Conservation (phyloP, 371 early-diverging fungal species). For the Saksenaea vasiformis region DNA sequence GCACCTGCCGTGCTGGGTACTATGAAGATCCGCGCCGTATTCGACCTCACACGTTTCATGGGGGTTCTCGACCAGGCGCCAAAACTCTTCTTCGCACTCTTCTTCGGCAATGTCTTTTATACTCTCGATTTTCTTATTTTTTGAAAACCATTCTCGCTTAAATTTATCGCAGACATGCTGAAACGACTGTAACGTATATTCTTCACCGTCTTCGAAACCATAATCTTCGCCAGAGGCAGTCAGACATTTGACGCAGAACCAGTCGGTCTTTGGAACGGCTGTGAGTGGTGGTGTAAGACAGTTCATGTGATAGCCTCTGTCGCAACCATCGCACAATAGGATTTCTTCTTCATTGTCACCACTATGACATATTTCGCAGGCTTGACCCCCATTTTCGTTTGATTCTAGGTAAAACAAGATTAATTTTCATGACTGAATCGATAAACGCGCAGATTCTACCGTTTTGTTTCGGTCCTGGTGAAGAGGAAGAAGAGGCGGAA, state of each 20-base stretch:
- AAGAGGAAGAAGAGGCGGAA: constrained; percentile 4
- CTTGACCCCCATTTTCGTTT: constrained; percentile 30
- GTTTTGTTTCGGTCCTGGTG: constrained; percentile 16
- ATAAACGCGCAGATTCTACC: constrained; percentile 7
- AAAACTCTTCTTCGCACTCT: constrained; percentile 91
- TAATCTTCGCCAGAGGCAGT: constrained; percentile 81
- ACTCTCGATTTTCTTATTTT: constrained; percentile 22
- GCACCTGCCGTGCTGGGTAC: constrained; percentile 88
- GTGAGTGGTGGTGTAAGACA: constrained; percentile 78
- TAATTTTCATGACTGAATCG: neutral
- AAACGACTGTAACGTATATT: constrained; percentile 79
- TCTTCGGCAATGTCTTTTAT: constrained; percentile 67
- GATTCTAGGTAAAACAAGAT: neutral
- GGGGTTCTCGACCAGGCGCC: constrained; percentile 87
- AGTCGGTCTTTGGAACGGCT: constrained; percentile 71
- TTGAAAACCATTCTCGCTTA: constrained; percentile 76
- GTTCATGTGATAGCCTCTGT: constrained; percentile 77
- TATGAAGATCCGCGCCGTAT: constrained; percentile 95
- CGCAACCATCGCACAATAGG: constrained; percentile 88
- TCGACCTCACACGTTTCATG: constrained; percentile 91
- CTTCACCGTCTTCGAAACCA: constrained; percentile 90
- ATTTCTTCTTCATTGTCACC: constrained; percentile 66
- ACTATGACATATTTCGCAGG: constrained; percentile 63
- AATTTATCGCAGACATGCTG: constrained; percentile 79
- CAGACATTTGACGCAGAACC: constrained; percentile 89